phyloP scores from a whole-genome alignment of 2,329 filamentous ascomycete genomes.

The Purpureocillium takamizusanense region DNA sequence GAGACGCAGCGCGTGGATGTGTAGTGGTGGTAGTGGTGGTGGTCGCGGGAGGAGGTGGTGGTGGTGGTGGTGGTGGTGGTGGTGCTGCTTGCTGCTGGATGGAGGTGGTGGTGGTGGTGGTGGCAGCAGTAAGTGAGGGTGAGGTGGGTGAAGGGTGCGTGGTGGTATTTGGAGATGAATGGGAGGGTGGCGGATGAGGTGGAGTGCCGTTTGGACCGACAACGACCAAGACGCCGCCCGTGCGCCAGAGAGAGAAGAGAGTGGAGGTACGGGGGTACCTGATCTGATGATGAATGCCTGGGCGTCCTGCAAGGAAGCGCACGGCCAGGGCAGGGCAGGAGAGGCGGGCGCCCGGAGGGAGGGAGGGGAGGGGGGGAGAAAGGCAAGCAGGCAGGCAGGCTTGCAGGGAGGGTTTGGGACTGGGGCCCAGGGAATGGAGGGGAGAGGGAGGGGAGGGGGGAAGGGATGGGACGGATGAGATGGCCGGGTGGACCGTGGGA shows the following conservation, averaged over 20 bases:
- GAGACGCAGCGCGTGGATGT: conserved; percentile 2
- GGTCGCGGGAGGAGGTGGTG: conserved; percentile 9
- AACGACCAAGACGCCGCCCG: too few relatives aligned
- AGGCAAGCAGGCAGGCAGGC: conserved; percentile 8
- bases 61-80: conserved; percentile 8
- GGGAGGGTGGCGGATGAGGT: conserved; percentile 7
- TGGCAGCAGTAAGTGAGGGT: conserved; percentile 6
- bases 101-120: conserved; percentile 8
- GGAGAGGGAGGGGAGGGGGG: conserved; percentile 13
- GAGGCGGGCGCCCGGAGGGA: neutral
- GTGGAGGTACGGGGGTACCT: conserved; percentile 1
- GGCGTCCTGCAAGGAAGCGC: too few relatives aligned
- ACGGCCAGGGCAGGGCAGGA: neutral
- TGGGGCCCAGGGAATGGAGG: conserved; percentile 13
- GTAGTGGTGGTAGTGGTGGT: conserved; percentile 6
- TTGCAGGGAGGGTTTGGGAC: conserved; percentile 6
- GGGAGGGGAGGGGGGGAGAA: conserved; percentile 1
- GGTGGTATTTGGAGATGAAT: conserved; percentile 2
- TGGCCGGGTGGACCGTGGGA: conserved; percentile 8
- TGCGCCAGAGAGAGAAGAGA: conserved; percentile 3
- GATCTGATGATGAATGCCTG: too few relatives aligned
- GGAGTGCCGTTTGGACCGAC: neutral
- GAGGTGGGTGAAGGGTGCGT: conserved; percentile 9
- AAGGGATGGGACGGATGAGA: conserved; percentile 1
- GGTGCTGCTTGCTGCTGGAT: conserved; percentile 1